These are phyloP conservation scores for Ampelocalamus luodianensis DNA, from an alignment of 176 grass and related monocot species.

Conservation along the genomic window DNA sequence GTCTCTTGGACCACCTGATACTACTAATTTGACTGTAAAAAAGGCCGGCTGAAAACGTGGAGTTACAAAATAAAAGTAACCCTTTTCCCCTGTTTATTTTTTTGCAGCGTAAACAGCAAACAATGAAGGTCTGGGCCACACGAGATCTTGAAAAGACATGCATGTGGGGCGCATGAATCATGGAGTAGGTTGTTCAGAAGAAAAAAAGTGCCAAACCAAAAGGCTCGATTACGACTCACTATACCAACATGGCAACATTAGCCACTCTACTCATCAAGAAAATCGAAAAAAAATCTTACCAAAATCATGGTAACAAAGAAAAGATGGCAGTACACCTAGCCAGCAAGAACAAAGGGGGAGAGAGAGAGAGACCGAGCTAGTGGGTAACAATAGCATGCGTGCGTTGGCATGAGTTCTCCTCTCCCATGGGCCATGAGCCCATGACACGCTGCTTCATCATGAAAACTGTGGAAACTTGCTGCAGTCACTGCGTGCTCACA, in stretches of 20 bases:
- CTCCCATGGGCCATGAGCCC: not conserved
- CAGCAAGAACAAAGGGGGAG: not conserved
- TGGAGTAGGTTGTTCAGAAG: not conserved
- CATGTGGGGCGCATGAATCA: slow-evolving; percentile 27
- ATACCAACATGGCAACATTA: not conserved
- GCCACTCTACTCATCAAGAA: slow-evolving; percentile 21
- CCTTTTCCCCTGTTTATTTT: slow-evolving; percentile 18
- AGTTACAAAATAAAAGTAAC: slow-evolving; percentile 29
- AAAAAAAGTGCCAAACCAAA: not conserved
- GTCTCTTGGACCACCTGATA: slow-evolving; percentile 32
- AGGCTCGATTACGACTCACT: not conserved
- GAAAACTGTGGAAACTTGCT: slow-evolving; percentile 30
- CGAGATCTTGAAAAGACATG: slow-evolving; percentile 13
- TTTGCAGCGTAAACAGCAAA: not conserved
- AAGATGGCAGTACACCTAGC: not conserved
- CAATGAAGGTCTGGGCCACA: not conserved
- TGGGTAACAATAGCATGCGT: not conserved
- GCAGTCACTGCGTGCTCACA: slow-evolving; percentile 19
- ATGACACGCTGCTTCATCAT: slow-evolving; percentile 1
- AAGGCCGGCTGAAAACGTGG: slow-evolving; percentile 26
- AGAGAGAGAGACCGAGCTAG: not conserved
- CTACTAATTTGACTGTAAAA: not conserved
- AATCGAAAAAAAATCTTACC: not conserved
- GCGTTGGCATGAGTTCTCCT: not conserved
- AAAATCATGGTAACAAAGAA: not conserved